These are phyloP conservation scores for Eucalyptus tenuipes DNA, from an alignment of 345 rosid genomes.

Conservation along the genomic window DNA sequence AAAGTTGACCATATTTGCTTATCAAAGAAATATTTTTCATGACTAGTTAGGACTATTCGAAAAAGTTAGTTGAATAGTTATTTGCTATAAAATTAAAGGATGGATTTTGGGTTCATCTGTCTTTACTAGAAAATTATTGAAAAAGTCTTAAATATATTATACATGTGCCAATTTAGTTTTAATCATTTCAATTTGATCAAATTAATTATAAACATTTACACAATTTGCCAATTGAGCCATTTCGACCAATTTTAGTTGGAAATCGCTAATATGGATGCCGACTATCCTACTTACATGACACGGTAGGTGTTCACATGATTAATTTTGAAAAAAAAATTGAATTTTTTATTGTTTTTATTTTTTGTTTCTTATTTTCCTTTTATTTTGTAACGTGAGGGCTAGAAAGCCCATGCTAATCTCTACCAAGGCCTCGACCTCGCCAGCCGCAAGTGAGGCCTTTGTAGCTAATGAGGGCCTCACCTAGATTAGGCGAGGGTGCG, in stretches of 20 bases:
- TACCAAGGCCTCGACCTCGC: rapidly evolving
- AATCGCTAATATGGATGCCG: rapidly evolving
- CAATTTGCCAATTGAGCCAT: neutral
- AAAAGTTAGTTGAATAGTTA: neutral
- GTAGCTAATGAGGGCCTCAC: neutral
- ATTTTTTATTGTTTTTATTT: neutral
- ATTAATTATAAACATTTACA: neutral
- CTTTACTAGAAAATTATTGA: neutral
- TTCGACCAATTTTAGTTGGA: too few species aligned
- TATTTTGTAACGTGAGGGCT: neutral
- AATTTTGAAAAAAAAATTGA: neutral
- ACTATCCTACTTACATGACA: neutral
- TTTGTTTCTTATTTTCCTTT: neutral
- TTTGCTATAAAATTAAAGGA: neutral
- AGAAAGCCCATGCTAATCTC: neutral
- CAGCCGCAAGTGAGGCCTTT: neutral
- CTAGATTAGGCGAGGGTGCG: neutral
- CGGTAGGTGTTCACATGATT: rapidly evolving
- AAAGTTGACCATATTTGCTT: neutral
- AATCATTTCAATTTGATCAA: neutral
- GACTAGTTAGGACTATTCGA: neutral
- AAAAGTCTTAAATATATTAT: neutral
- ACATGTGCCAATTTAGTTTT: neutral
- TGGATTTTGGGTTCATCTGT: neutral
- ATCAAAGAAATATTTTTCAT: neutral